phyloP scores from a whole-genome alignment of 306 rosid species.

The Quercus ilex region DNA sequence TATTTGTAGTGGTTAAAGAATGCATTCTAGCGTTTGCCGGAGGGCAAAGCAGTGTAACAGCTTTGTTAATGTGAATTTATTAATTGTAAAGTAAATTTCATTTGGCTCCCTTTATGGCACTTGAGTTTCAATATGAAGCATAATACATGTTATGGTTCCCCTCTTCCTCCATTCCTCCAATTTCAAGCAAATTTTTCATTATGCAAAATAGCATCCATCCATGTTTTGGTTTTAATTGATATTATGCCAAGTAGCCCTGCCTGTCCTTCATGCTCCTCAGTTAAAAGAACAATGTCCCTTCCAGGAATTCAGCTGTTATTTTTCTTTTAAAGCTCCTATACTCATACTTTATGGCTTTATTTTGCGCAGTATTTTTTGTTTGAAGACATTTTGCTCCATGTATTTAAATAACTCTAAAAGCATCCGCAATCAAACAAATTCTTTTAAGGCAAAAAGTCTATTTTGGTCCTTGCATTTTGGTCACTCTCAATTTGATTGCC shows the following conservation, averaged over 20 bases:
- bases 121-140: background rate
- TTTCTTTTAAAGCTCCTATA: too few relatives aligned
- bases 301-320: background rate
- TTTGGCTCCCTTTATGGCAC: background rate
- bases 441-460: too few relatives aligned
- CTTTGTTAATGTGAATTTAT: background rate
- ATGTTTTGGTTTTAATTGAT: background rate
- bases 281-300: background rate
- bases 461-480: too few relatives aligned
- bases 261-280: background rate
- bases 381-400: too few relatives aligned
- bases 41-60: background rate
- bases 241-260: background rate
- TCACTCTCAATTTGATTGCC: too few relatives aligned
- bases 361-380: too few relatives aligned
- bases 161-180: background rate
- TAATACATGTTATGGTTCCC: background rate
- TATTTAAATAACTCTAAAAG: too few relatives aligned
- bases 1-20: background rate
- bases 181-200: background rate
- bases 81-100: background rate
- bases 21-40: background rate
- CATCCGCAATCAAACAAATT: too few relatives aligned
- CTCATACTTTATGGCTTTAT: too few relatives aligned
- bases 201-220: background rate